Percentiles rank a stretch among this genome's conserved stretches.
Evolutionary conservation across 2,329 filamentous ascomycete species (phyloP).

Genomic region (Allantophomopsis lycopodina): DNA sequence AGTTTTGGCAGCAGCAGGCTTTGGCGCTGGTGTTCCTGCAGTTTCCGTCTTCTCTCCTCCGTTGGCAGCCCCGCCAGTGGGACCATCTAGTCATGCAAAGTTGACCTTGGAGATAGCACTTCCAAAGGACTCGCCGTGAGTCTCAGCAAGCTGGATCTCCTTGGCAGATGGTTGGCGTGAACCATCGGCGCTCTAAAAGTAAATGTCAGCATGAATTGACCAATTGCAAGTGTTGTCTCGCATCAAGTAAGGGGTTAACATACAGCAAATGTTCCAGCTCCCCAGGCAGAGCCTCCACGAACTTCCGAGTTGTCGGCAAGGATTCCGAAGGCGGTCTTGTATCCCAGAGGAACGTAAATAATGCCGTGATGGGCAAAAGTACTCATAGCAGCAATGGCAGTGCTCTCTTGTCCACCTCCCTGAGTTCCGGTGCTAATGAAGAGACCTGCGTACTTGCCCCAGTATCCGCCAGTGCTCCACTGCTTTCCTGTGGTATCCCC

Average conservation of each 20-base stretch:
- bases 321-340: conserved; percentile 62
- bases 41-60: conserved; percentile 9
- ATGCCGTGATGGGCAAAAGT: conserved; percentile 89
- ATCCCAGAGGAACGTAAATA: conserved; percentile 91
- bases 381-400: conserved; percentile 65
- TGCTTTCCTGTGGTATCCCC: conserved; percentile 78
- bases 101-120: conserved; percentile 57
- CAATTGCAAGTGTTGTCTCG: background rate
- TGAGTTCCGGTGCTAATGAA: conserved; percentile 78
- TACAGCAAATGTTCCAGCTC: conserved; percentile 79
- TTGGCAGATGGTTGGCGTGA: conserved; percentile 63
- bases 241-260: conserved; percentile 12
- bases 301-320: conserved; percentile 64
- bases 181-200: conserved; percentile 47
- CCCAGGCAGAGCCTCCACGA: conserved; percentile 83
- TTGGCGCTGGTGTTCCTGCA: conserved; percentile 14
- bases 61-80: conserved; percentile 17
- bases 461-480: conserved; percentile 65
- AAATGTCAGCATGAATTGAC: conserved; percentile 5
- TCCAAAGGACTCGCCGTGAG: conserved; percentile 81
- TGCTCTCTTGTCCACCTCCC: conserved; percentile 90
- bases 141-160: conserved; percentile 68
- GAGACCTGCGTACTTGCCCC: conserved; percentile 80
- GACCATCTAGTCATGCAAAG: conserved; percentile 67
- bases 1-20: conserved; percentile 5